Evolutionary conservation across 305 asterid genomes (phyloP).

Genomic region (Fraxinus sp.): DNA sequence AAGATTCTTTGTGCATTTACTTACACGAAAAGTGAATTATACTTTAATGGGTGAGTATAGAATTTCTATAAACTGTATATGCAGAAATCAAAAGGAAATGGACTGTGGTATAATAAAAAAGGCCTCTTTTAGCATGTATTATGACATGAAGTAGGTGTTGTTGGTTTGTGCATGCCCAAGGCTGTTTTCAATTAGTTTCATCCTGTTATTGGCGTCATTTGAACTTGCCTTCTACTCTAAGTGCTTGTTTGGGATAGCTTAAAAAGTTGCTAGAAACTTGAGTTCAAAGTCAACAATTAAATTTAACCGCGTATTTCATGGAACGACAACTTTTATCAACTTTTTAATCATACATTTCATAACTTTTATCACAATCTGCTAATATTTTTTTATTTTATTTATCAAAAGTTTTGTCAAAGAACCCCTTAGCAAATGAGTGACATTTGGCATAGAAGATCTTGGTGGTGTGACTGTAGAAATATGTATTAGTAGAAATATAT

Average conservation of each 20-base stretch:
- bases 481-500: not conserved
- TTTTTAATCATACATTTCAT: not conserved
- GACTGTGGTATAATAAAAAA: not conserved
- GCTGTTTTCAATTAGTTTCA: not conserved
- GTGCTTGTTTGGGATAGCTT: not conserved
- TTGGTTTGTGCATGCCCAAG: not conserved
- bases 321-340: not conserved
- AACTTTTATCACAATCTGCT: not conserved
- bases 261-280: not conserved
- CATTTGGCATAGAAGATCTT: constrained; percentile 13
- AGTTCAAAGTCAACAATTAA: not conserved
- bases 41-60: constrained; percentile 1
- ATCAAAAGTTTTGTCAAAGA: not conserved
- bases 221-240: not conserved
- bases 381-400: no score
- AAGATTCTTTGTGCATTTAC: not conserved
- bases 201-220: not conserved
- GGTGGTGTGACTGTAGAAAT: constrained; percentile 1
- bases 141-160: not conserved
- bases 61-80: not conserved
- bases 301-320: not conserved
- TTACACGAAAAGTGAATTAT: not conserved
- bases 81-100: not conserved
- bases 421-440: constrained; percentile 3
- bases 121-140: not conserved